Base-by-base conservation (phyloP, 2,329 filamentous ascomycete species). In the Ascochyta lentis region DNA sequence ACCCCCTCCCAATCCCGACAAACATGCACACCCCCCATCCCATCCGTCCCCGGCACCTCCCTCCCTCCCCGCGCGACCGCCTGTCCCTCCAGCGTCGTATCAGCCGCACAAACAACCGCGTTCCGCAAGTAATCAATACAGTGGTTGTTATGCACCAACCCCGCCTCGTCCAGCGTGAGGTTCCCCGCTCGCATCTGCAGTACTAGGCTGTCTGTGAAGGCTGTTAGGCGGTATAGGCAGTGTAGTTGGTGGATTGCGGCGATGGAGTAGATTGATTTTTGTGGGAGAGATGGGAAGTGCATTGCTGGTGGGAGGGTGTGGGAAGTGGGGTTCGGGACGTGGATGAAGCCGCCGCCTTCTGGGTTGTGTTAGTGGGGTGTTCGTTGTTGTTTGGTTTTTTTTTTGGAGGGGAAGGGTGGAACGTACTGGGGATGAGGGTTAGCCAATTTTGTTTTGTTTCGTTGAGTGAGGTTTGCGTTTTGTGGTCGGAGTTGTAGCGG, bases 81-180 rank as follows among this genome's bases (percentile, higher is more conserved):
- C 52, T 67, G 61, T 2, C 67, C 68, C 47, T 71, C 68, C 1
- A 71, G 51, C 23, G 66, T 61, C 34, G 64, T 66, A 52, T 71
- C 66, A 6, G 64, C 67, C 27, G 42, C 53, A 33, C 67, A 71
- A 59, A 68, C 60, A 12, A 70, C 43, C 9, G 66, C 61, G 39
- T 68, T 67, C 26, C 66, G 49, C 27, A 71, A 27, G 40, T 71
- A 71, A 33, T 69, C 64, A 43, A 70, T 64, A 46, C 68, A 71
- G 35, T 71, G 68, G 33, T 69, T 66, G 33, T 67, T 69, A 27
- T 71, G 68, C 37, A 48, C 48, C n/a, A 69, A 44, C 27, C 53
- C 39, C 6, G 56, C 51, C 31, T 71, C 65, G 9, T 63, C 54
- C 1, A 65, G 26, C n/a, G 47, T 47, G 4, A 29, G 43, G 26